phyloP scores from a whole-genome alignment of 1,284 basidiomycete species.

The Microbotryum intermedium region DNA sequence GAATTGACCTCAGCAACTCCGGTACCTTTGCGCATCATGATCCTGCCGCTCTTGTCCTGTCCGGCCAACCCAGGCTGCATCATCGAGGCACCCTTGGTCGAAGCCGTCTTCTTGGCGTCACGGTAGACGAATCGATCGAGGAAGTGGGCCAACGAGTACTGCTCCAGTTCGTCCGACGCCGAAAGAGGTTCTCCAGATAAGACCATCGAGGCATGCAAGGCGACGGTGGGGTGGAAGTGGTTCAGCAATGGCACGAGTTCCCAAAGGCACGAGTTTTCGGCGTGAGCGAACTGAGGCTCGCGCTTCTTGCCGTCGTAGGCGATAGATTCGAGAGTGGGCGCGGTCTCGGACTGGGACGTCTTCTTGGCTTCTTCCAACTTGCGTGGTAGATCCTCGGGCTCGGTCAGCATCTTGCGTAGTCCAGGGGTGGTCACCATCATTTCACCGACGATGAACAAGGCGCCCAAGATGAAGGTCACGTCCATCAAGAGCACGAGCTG shows the following conservation, averaged over 20 bases:
- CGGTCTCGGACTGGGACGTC: conserved; percentile 16
- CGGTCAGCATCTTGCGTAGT: conserved; percentile 57
- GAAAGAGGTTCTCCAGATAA: conserved; percentile 58
- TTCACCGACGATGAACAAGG: conserved; percentile 54
- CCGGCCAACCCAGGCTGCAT: conserved; percentile 85
- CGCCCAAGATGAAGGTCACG: conserved; percentile 83
- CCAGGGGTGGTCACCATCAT: conserved; percentile 63
- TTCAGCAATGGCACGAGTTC: conserved; percentile 76
- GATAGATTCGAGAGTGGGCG: conserved; percentile 15
- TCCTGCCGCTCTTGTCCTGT: conserved; percentile 51
- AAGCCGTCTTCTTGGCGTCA: conserved; percentile 77
- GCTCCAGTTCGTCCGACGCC: conserved; percentile 75
- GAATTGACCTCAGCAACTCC: conserved; percentile 59
- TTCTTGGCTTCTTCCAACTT: conserved; percentile 28
- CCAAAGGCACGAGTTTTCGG: conserved; percentile 74
- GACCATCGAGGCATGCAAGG: conserved; percentile 76
- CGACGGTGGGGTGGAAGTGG: conserved; percentile 88
- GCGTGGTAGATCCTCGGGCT: conserved; percentile 39
- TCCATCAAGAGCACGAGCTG: conserved; percentile 70
- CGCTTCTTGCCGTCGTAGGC: conserved; percentile 79
- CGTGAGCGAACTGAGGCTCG: conserved; percentile 80
- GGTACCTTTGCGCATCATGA: conserved; percentile 62
- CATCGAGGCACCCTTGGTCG: conserved; percentile 65
- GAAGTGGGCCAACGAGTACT: conserved; percentile 89
- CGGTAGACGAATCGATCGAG: conserved; percentile 85